Conservation (phyloP, 2,329 filamentous ascomycete genomes). For the Hypocrella siamensis region DNA sequence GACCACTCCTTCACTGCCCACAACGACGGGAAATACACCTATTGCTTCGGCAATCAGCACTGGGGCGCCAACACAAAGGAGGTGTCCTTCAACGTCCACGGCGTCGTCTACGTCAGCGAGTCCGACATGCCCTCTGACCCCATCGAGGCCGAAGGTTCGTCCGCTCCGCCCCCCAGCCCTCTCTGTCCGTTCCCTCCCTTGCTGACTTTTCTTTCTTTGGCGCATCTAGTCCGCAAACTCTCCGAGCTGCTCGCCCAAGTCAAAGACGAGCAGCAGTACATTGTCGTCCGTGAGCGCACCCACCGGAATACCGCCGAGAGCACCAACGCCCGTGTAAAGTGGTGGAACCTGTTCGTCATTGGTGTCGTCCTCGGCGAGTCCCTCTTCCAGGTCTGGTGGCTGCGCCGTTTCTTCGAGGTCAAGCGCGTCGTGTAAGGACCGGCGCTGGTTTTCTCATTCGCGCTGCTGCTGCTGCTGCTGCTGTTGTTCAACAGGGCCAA, state of each 20-base stretch:
- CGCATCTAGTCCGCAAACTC: slow-evolving; percentile 53
- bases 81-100: slow-evolving; percentile 98
- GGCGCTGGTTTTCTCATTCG: background rate
- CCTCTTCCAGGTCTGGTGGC: slow-evolving; percentile 98
- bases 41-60: slow-evolving; percentile 99
- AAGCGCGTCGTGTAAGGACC: slow-evolving; percentile 44
- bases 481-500: no score
- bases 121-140: slow-evolving; percentile 72
- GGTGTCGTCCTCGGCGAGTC: slow-evolving; percentile 78
- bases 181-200: background rate
- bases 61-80: slow-evolving; percentile 96
- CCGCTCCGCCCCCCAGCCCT: slow-evolving; percentile 3
- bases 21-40: slow-evolving; percentile 76
- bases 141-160: slow-evolving; percentile 71
- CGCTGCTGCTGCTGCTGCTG: no score
- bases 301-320: slow-evolving; percentile 98
- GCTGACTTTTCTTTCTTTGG: background rate
- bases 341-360: slow-evolving; percentile 98
- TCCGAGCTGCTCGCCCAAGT: slow-evolving; percentile 79
- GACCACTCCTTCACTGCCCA: slow-evolving; percentile 83
- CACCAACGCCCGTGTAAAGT: slow-evolving; percentile 94
- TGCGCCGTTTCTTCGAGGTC: slow-evolving; percentile 94
- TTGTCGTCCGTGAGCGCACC: slow-evolving; percentile 84
- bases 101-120: slow-evolving; percentile 93
- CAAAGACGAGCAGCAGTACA: slow-evolving; percentile 97